Conservation (phyloP, 257 asterid genomes). For the Solanum verrucosum region DNA sequence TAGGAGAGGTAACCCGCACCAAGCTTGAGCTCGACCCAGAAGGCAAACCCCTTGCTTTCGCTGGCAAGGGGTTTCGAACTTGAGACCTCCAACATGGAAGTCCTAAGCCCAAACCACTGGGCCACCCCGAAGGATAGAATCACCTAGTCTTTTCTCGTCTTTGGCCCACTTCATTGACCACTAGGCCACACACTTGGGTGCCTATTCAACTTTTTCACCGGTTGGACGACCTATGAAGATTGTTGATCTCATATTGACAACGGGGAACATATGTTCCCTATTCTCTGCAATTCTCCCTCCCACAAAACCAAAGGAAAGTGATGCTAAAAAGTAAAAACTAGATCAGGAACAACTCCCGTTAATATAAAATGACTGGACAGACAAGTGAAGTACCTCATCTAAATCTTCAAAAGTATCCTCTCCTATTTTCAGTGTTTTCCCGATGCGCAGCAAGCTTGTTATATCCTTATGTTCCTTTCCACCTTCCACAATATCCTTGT, state of each 20-base stretch:
- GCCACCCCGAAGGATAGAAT: too few species aligned
- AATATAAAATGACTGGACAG: not conserved
- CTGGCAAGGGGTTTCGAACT: too few species aligned
- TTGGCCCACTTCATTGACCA: not conserved
- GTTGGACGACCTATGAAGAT: not conserved
- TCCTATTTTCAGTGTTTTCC: slow-evolving; percentile 87
- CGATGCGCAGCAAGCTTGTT: slow-evolving; percentile 87
- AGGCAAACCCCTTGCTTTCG: too few species aligned
- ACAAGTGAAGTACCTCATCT: slow-evolving; percentile 60
- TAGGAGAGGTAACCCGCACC: too few species aligned
- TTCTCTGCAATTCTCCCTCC: not conserved
- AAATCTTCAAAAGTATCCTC: slow-evolving; percentile 98
- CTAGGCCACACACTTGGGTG: not conserved
- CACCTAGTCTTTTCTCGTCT: not conserved
- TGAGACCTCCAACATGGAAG: too few species aligned
- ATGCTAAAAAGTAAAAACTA: not conserved
- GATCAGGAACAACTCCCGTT: not conserved
- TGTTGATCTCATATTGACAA: not conserved
- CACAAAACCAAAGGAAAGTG: not conserved
- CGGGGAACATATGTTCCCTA: not conserved
- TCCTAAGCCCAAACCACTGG: too few species aligned
- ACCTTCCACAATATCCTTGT: slow-evolving; percentile 86
- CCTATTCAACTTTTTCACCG: not conserved
- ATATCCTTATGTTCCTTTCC: slow-evolving; percentile 91
- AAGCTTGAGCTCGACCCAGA: too few species aligned